Evolutionary conservation across 441 rosid genomes (phyloP).

Genomic region (Gossypium davidsonii): DNA sequence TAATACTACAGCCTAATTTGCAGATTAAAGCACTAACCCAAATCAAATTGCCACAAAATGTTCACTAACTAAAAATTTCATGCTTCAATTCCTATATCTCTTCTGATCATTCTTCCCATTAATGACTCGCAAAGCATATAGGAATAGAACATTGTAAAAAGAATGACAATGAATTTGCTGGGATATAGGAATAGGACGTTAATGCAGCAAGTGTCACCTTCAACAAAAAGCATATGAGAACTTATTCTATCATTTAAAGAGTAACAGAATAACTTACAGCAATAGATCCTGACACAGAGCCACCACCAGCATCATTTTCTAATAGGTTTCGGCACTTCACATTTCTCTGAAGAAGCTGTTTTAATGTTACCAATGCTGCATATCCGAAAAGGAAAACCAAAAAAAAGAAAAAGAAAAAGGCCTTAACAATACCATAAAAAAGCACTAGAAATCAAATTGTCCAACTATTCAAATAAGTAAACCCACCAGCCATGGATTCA

Average conservation of each 20-base stretch:
- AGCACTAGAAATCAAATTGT: neutral
- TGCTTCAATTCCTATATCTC: neutral
- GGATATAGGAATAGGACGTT: neutral
- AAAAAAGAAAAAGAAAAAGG: neutral
- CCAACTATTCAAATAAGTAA: neutral
- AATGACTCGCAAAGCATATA: neutral
- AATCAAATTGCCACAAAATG: neutral
- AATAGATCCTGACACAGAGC: constrained; percentile 88
- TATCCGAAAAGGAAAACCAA: neutral
- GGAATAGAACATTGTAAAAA: neutral
- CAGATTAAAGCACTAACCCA: neutral
- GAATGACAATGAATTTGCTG: neutral
- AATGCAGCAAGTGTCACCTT: neutral
- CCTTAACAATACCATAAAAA: neutral
- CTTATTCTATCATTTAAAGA: neutral
- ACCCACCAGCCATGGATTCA: constrained; percentile 85
- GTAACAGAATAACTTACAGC: constrained; percentile 42
- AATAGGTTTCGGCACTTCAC: constrained; percentile 80
- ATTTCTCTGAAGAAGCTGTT: constrained; percentile 72
- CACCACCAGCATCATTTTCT: constrained; percentile 98
- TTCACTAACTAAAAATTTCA: neutral
- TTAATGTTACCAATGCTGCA: constrained; percentile 80
- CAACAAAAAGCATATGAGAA: neutral
- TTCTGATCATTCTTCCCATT: neutral
- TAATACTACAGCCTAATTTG: neutral